phyloP scores from a whole-genome alignment of 768 basidiomycete species.

The Amanita inopinata region DNA sequence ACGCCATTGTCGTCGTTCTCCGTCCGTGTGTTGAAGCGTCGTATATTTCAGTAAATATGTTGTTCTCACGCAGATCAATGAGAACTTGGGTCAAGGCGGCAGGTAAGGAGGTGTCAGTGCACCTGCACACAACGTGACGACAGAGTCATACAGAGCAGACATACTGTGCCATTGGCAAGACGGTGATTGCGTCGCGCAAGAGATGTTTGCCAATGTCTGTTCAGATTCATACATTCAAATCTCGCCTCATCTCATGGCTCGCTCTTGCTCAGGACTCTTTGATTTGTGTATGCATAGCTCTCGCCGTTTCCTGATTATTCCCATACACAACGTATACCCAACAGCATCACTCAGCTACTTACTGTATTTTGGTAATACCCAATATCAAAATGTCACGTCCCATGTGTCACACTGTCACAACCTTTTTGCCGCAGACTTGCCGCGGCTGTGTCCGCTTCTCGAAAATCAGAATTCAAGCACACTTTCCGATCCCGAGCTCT shows the following conservation, averaged over 20 bases:
- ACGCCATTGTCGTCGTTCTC: background rate
- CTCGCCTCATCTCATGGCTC: constrained; percentile 9
- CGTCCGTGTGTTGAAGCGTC: constrained; percentile 4
- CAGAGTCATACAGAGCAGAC: constrained; percentile 47
- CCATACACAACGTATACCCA: constrained; percentile 4
- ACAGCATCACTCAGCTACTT: constrained; percentile 7
- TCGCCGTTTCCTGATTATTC: constrained; percentile 29
- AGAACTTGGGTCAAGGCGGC: constrained; percentile 79
- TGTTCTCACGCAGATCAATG: constrained; percentile 76
- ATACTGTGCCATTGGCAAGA: constrained; percentile 88
- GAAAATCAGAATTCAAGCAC: constrained; percentile 22
- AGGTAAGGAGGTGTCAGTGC: constrained; percentile 39
- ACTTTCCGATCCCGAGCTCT: constrained; percentile 13
- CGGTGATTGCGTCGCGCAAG: constrained; percentile 65
- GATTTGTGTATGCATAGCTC: constrained; percentile 41
- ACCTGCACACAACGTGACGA: background rate
- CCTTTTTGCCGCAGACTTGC: constrained; percentile 18
- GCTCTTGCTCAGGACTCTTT: constrained; percentile 46
- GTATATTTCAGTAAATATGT: constrained; percentile 62
- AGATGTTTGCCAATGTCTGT: constrained; percentile 72
- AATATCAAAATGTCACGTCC: constrained; percentile 5
- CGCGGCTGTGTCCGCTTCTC: constrained; percentile 23
- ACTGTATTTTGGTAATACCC: constrained; percentile 12
- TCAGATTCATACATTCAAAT: constrained; percentile 10
- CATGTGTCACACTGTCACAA: background rate